Conservation (phyloP, 106 monocot species). For the Chionographis japonica region DNA sequence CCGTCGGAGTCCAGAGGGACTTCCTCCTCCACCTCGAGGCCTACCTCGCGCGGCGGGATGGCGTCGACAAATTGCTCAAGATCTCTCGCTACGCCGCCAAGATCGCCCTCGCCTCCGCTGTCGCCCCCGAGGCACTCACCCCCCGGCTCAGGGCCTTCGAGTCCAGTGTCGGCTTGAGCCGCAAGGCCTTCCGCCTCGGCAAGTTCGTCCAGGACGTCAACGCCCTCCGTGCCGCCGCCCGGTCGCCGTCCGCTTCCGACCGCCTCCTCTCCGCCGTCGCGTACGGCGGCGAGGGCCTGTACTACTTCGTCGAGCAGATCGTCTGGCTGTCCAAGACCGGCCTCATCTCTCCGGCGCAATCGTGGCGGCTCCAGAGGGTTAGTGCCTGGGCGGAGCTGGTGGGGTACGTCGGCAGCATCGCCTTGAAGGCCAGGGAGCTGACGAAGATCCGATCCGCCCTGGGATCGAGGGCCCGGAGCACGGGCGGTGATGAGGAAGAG, state of each 20-base stretch:
- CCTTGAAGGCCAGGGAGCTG: conserved; percentile 58
- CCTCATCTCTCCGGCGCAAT: conserved; percentile 25
- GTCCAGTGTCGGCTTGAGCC: conserved; percentile 87
- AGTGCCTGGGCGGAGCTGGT: conserved; percentile 82
- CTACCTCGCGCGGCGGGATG: conserved; percentile 90
- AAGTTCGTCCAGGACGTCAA: conserved; percentile 96
- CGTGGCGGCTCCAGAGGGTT: conserved; percentile 37
- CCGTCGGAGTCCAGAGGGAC: conserved; percentile 30
- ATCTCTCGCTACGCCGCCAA: conserved; percentile 86
- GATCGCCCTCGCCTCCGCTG: conserved; percentile 62
- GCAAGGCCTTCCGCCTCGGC: conserved; percentile 97
- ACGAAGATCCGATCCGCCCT: conserved; percentile 31
- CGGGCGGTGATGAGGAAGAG: conserved; percentile 8
- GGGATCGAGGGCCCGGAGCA: not conserved
- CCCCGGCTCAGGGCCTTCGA: conserved; percentile 71
- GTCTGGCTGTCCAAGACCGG: conserved; percentile 88
- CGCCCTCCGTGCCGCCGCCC: conserved; percentile 50
- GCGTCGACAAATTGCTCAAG: conserved; percentile 97
- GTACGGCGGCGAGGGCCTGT: conserved; percentile 87
- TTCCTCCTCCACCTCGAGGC: conserved; percentile 90
- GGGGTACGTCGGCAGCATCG: conserved; percentile 69
- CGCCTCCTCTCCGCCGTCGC: conserved; percentile 37
- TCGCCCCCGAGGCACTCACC: conserved; percentile 19
- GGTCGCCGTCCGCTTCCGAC: conserved; percentile 15
- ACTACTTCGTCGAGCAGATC: conserved; percentile 95